Conservation (phyloP, 108 stramenopile species). For the Conticribra guillardii region DNA sequence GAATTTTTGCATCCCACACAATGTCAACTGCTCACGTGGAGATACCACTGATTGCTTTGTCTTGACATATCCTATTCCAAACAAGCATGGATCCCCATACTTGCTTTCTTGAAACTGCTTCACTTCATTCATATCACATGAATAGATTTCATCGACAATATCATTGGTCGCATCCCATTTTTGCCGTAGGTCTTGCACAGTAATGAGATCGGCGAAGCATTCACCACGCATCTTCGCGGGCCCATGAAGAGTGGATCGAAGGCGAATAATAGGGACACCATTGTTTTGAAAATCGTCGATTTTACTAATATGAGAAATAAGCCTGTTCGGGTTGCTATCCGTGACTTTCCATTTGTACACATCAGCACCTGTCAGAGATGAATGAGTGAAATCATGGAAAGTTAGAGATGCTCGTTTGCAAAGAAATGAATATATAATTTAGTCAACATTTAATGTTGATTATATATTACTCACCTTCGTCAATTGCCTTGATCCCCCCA, state of each 20-base stretch:
- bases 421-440: background rate
- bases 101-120: conserved; percentile 9
- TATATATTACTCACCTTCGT: conserved; percentile 8
- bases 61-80: conserved; percentile 56
- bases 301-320: conserved; percentile 44
- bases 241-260: conserved; percentile 48
- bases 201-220: conserved; percentile 38
- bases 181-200: conserved; percentile 25
- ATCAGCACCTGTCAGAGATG: conserved; percentile 10
- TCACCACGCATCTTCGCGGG: conserved; percentile 24
- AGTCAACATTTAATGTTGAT: background rate
- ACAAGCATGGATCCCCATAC: conserved; percentile 31
- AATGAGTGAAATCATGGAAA: background rate
- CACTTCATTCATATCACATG: conserved; percentile 34
- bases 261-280: conserved; percentile 36
- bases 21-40: conserved; percentile 53
- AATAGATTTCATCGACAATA: conserved; percentile 38
- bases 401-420: background rate
- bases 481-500: conserved; percentile 25
- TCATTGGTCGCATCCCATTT: conserved; percentile 48
- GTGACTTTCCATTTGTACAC: conserved; percentile 46
- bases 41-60: conserved; percentile 52
- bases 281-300: conserved; percentile 49
- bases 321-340: conserved; percentile 31
- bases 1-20: conserved; percentile 53